Evolutionary conservation across 345 rosid species (phyloP).

Genomic region (Triadica sebifera): DNA sequence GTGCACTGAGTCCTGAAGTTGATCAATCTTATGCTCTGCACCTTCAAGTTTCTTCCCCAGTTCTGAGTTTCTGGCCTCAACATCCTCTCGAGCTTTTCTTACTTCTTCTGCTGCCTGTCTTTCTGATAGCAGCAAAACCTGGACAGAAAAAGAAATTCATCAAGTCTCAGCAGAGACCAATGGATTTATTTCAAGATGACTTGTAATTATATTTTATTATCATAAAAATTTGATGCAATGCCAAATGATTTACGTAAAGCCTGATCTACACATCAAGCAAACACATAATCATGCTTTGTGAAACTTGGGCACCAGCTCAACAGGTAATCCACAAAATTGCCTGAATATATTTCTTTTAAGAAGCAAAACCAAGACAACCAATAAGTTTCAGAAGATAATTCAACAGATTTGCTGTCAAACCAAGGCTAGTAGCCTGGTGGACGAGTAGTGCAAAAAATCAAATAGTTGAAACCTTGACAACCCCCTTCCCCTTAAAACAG

Average conservation of each 20-base stretch:
- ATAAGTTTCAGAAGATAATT: not conserved
- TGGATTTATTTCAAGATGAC: not conserved
- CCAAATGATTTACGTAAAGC: not conserved
- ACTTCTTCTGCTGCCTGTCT: conserved; percentile 58
- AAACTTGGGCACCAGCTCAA: not conserved
- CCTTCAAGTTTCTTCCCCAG: conserved; percentile 75
- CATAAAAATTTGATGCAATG: not conserved
- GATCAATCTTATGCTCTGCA: conserved; percentile 71
- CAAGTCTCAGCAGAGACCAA: conserved; percentile 10
- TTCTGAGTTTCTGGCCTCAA: conserved; percentile 67
- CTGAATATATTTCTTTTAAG: not conserved
- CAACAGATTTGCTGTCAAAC: not conserved
- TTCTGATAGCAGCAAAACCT: conserved; percentile 76
- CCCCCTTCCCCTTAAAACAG: not conserved
- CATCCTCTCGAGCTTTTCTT: conserved; percentile 53
- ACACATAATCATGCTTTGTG: not conserved
- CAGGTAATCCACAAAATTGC: not conserved
- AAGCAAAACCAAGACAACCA: too few species aligned
- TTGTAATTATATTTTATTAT: not conserved
- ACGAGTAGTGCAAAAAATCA: not conserved
- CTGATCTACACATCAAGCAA: not conserved
- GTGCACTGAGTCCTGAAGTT: conserved; percentile 92
- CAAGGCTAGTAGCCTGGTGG: not conserved
- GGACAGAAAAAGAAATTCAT: conserved; percentile 19
- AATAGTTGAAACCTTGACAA: not conserved